Base-by-base conservation (phyloP, 2,329 filamentous ascomycete species). In the Claviceps arundinis region DNA sequence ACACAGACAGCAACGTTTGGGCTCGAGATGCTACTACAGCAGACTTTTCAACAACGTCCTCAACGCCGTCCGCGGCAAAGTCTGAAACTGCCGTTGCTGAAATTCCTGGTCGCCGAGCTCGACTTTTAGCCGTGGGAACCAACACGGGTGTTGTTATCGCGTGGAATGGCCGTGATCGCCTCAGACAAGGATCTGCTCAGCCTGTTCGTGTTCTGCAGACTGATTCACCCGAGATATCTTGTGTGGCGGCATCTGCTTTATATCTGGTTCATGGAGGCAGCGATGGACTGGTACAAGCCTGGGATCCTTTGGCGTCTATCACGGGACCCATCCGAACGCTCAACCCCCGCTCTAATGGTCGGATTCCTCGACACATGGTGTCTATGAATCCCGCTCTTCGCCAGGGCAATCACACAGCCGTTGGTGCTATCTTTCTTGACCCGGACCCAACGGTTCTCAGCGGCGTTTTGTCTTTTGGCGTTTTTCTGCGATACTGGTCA, bases 211-310 rank as follows among this genome's bases (percentile, higher is more conserved):
- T 85, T 49, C 90, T 97, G 46, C 82, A 90, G 60, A 97, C 93
- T 0, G 89, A 95, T 46, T 97, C 91, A 0, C 89, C 91, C 0
- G 80, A 89, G 62, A 82, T 97, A 17, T 87, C 89, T 0, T 88
- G 83, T 55, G 68, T 98, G 16, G 93, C 85, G 5, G 66, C 95
- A 47, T 89, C 89, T 1, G 86, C 89, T 1, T 73, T 98, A 16
- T 94, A 95, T 63, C 70, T 98, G 16, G 86, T 97, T 6, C 88
- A 95, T 64, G 93, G 93, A 48, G 93, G 93, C 26, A 95, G 87
- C 58, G 93, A 98, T 68, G 91, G 93, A 1, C 78, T 97, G 3
- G 91, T 95, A 4, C 93, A 97, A 66, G 87, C 89, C 5, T 98
- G 93, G 93, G 93, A 98, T 70, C 87, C 87, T n/a, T 73, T 98